phyloP scores from a whole-genome alignment of 2,329 filamentous ascomycete genomes.

The Bipolaris sorokiniana region DNA sequence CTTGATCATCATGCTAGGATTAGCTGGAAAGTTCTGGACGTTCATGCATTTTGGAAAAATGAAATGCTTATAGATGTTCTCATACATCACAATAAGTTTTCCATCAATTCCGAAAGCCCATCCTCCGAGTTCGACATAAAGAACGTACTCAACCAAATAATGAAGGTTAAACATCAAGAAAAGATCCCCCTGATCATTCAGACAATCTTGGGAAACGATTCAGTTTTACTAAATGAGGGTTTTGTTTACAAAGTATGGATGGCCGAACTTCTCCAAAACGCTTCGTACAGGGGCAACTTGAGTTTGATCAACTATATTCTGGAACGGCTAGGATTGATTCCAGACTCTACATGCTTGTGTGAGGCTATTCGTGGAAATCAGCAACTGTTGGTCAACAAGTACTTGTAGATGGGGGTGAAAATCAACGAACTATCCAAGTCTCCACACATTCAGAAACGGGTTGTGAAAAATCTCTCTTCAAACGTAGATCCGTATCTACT shows the following conservation, averaged over 20 bases:
- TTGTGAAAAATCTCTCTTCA: background rate
- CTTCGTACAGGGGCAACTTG: background rate
- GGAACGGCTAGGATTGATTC: background rate
- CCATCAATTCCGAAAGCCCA: too few relatives aligned
- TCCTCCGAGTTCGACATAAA: too few relatives aligned
- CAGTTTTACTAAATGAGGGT: too few relatives aligned
- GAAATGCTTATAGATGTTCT: background rate
- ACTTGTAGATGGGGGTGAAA: background rate
- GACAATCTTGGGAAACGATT: background rate
- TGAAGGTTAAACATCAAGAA: too few relatives aligned
- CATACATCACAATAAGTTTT: background rate
- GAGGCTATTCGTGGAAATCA: background rate
- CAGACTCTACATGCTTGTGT: background rate
- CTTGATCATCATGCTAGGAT: background rate
- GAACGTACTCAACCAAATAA: too few relatives aligned
- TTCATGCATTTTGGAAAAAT: background rate
- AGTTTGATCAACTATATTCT: background rate
- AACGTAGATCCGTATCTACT: background rate
- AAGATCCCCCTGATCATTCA: background rate
- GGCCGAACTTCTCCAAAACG: background rate
- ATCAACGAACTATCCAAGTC: background rate
- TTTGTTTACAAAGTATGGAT: accelerated
- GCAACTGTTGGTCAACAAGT: background rate
- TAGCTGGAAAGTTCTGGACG: accelerated
- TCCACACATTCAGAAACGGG: accelerated